Base-by-base conservation (phyloP, 192 early-diverging fungal genomes). In the Coemansia sp. region DNA sequence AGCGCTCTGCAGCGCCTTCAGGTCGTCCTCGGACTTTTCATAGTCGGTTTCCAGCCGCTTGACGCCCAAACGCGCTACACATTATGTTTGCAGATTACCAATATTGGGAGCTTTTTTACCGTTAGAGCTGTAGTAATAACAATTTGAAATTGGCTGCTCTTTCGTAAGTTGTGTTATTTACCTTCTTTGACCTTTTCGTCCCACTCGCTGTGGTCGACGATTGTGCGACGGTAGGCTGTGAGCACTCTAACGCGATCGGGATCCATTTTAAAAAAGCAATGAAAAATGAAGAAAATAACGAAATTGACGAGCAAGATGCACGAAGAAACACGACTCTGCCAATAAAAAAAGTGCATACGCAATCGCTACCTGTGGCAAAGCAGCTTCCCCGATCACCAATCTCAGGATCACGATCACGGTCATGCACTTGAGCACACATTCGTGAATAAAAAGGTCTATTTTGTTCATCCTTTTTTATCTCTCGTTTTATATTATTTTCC, bases 1-100 rank as follows among this genome's bases (percentile, higher is more conserved):
- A n/a, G 98, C 95, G 78, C 93, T 96, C 81, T 99, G 98, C 36
- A 99, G 79, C 0, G 98, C 96, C 74, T 98, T 98, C 62, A 99
- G 88, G 78, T 99, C 96, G 67, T 98, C 91, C 80, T 99, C 98
- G 15, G 94, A 92, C 70, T 98, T 99, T 63, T 96, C 89, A 73
- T 88, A 99, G 57, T 96, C 92, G 45, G 92, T 88, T 70, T 99
- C 96, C 42, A 98, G 85, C 12, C 89, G 76, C 60, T 90, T 89
- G 35, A 99, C 85, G 47, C 92, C 94, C 58, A 90, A 73, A 38
- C 98, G 94, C 62, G 94, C 70, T 83, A 82, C 17, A 68, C 24
- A 45, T 36, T n/a, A 2, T 31, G 31, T 22, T 11, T 62, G 11
- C 6, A 7, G 3, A 35, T 35, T n/a, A n/a, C n/a, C n/a, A n/a